phyloP scores from a whole-genome alignment of 1,139 yeast species.

The Lodderomyces oxycetoniae region DNA sequence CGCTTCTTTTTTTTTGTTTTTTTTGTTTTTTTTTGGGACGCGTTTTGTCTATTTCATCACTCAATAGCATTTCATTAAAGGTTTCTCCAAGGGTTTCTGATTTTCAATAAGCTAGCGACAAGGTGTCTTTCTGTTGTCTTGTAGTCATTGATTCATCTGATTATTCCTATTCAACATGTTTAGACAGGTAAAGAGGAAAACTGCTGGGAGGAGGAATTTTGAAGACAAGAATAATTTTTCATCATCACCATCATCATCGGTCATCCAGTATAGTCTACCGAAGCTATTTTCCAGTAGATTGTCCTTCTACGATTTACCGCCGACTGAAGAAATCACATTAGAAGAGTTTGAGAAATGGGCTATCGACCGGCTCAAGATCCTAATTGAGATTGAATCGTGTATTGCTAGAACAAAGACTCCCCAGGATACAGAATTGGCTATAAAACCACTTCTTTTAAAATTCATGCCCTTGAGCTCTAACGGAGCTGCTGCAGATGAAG shows the following conservation, averaged over 20 bases:
- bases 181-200: constrained; percentile 69
- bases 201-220: constrained; percentile 70
- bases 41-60: too few species aligned
- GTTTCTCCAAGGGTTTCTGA: too few species aligned
- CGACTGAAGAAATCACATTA: constrained; percentile 76
- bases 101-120: too few species aligned
- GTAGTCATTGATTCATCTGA: too few species aligned
- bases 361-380: constrained; percentile 76
- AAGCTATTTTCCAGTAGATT: constrained; percentile 32
- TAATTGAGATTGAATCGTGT: constrained; percentile 80
- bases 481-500: constrained; percentile 18
- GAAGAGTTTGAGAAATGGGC: constrained; percentile 97
- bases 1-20: too few species aligned
- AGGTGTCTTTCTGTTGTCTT: too few species aligned
- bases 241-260: constrained; percentile 35
- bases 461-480: constrained; percentile 55
- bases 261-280: constrained; percentile 12
- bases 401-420: constrained; percentile 58
- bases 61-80: too few species aligned
- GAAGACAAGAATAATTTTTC: constrained; percentile 37
- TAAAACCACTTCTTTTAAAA: constrained; percentile 64
- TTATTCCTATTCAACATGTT: too few species aligned
- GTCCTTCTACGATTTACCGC: constrained; percentile 70
- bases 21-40: too few species aligned
- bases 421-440: constrained; percentile 59